Percentiles rank a stretch among this genome's conserved stretches.
Evolutionary conservation across 176 grass and related monocot genomes (phyloP).

Genomic region (Oryza rufipogon): DNA sequence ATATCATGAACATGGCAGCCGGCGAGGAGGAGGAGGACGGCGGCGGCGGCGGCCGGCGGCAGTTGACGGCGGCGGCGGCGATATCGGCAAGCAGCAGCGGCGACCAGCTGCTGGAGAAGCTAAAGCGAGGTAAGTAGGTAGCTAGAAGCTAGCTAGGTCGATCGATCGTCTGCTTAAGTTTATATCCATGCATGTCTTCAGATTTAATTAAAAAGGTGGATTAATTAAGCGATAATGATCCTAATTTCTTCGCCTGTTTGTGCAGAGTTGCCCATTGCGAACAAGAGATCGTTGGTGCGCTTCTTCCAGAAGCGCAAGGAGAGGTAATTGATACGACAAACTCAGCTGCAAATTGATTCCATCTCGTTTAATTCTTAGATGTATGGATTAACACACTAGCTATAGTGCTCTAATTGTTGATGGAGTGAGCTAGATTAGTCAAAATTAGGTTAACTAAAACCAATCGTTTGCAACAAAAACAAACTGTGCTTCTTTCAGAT

Average conservation of each 20-base stretch:
- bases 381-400: not conserved
- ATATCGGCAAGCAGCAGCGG: not conserved
- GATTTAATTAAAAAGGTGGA: not conserved
- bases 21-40: not conserved
- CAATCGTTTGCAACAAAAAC: not conserved
- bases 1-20: conserved; percentile 49
- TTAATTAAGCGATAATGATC: not conserved
- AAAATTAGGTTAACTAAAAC: not conserved
- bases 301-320: conserved; percentile 58
- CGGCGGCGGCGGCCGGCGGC: not conserved
- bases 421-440: not conserved
- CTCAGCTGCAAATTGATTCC: not conserved
- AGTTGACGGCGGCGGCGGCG: not conserved
- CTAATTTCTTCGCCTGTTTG: not conserved
- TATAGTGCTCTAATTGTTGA: no score
- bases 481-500: not conserved
- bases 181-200: not conserved
- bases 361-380: not conserved
- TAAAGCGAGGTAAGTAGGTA: conserved; percentile 27
- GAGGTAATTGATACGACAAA: conserved; percentile 24
- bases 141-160: not conserved
- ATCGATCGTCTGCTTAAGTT: conserved; percentile 1
- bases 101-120: conserved; percentile 32
- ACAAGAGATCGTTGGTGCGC: conserved; percentile 42
- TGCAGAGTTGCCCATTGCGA: conserved; percentile 43